Evolutionary conservation across 495 filamentous ascomycete genomes (phyloP).

Genomic region (Rostrohypoxylon terebratum): DNA sequence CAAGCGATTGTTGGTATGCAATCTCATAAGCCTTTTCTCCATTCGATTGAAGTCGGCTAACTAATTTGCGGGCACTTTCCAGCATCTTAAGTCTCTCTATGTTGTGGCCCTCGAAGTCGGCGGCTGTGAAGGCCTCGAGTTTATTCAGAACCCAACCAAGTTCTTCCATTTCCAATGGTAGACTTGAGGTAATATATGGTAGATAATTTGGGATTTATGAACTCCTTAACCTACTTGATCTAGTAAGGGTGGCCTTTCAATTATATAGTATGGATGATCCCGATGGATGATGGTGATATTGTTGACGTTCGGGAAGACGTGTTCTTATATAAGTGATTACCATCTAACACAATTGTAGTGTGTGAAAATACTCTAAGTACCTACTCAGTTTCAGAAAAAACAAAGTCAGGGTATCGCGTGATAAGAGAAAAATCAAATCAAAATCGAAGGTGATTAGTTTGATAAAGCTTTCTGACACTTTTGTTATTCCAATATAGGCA

Average conservation of each 20-base stretch:
- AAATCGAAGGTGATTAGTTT: no score
- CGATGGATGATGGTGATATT: no score
- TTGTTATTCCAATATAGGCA: no score
- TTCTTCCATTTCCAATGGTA: slow-evolving; percentile 4
- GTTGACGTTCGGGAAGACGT: no score
- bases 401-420: no score
- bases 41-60: slow-evolving; percentile 38
- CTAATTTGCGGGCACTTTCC: slow-evolving; percentile 34
- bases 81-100: slow-evolving; percentile 27
- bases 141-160: slow-evolving; percentile 6
- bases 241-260: background rate
- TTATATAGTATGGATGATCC: no score
- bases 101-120: slow-evolving; percentile 34
- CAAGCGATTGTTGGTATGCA: slow-evolving; percentile 24
- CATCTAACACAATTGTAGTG: no score
- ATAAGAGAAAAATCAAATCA: no score
- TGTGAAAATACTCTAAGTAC: no score
- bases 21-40: slow-evolving; percentile 35
- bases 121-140: slow-evolving; percentile 32
- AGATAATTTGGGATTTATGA: background rate
- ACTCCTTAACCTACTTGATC: background rate
- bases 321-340: no score
- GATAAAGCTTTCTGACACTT: no score
- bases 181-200: background rate
- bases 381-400: no score